Percentiles rank a stretch among this genome's conserved stretches.
Evolutionary conservation across 2,329 filamentous ascomycete genomes (phyloP).

Genomic region (Cytospora paraplurivora): DNA sequence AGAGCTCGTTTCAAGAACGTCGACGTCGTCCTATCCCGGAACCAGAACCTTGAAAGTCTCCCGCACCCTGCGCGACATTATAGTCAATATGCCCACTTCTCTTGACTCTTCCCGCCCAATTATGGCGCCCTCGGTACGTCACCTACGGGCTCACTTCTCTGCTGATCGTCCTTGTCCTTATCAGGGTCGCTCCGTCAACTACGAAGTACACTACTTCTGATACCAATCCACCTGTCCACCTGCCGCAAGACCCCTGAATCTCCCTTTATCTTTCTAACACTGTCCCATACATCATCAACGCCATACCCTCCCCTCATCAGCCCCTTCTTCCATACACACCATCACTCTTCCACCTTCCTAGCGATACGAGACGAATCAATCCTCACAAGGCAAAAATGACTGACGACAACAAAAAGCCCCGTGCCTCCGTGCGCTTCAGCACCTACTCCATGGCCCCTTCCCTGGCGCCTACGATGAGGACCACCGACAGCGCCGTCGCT

Average conservation of each 20-base stretch:
- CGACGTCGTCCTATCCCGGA: not conserved
- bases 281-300: not conserved
- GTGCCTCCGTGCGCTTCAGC: slow-evolving; percentile 59
- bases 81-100: slow-evolving; percentile 55
- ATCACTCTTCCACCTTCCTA: too few relatives aligned
- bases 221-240: not conserved
- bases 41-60: not conserved
- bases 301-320: not conserved
- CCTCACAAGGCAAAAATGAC: slow-evolving; percentile 4
- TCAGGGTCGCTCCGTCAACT: slow-evolving; percentile 2
- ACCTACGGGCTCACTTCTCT: slow-evolving; percentile 25
- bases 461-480: slow-evolving; percentile 57
- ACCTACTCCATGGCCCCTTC: slow-evolving; percentile 63
- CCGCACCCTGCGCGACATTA: slow-evolving; percentile 1
- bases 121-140: slow-evolving; percentile 64
- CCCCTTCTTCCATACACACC: not conserved
- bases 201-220: not conserved
- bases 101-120: slow-evolving; percentile 63
- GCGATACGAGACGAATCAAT: not conserved
- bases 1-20: not conserved
- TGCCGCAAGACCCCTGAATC: slow-evolving; percentile 15
- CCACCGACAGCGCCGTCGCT: slow-evolving; percentile 56
- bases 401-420: slow-evolving; percentile 43
- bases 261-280: slow-evolving; percentile 2
- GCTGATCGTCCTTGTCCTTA: slow-evolving; percentile 22